Conservation (phyloP, 2,329 filamentous ascomycete genomes). For the Dothiorella sarmentorum region DNA sequence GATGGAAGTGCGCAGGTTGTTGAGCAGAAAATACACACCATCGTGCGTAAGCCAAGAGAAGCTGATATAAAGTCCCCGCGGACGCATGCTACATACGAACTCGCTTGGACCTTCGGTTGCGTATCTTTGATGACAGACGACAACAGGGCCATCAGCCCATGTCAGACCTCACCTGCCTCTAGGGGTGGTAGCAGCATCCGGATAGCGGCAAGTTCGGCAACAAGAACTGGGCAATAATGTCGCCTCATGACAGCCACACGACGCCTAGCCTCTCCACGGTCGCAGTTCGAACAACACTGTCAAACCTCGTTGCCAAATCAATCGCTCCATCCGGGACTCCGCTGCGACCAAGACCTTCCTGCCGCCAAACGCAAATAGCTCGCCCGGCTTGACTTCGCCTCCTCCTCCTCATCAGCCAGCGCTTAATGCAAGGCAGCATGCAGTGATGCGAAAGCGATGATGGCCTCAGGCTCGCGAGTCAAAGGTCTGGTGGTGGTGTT, state of each 20-base stretch:
- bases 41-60: background rate
- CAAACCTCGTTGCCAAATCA: background rate
- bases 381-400: background rate
- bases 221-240: background rate
- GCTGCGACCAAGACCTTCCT: background rate
- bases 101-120: conserved; percentile 9
- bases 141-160: background rate
- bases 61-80: background rate
- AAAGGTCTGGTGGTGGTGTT: background rate
- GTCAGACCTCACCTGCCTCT: background rate
- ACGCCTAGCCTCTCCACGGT: background rate
- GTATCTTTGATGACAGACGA: conserved; percentile 1
- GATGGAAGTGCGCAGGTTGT: background rate
- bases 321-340: background rate
- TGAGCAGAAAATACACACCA: conserved; percentile 1
- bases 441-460: background rate
- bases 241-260: background rate
- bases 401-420: background rate
- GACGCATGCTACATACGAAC: background rate
- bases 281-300: background rate
- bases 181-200: background rate
- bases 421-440: background rate
- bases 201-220: background rate
- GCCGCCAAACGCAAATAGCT: background rate
- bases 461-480: background rate